phyloP scores from a whole-genome alignment of 306 rosid genomes.

The Rubus idaeus region DNA sequence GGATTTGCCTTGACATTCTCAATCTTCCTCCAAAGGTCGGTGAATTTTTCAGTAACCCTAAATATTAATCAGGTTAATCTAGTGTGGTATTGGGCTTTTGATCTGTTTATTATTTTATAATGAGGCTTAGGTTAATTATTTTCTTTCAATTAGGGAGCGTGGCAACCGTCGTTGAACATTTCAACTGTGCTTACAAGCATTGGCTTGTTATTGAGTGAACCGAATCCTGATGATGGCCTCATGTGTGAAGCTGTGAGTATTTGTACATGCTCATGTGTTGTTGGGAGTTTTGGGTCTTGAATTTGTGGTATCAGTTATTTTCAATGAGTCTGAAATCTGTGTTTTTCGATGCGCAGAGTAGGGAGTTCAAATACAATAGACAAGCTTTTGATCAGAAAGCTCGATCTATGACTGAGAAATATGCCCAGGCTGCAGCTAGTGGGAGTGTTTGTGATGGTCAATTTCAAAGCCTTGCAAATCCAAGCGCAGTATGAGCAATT shows the following conservation, averaged over 20 bases:
- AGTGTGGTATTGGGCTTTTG: neutral
- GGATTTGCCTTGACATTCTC: slow-evolving; percentile 48
- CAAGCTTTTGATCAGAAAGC: slow-evolving; percentile 45
- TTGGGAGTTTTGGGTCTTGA: neutral
- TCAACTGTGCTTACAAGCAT: slow-evolving; percentile 43
- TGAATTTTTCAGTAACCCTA: neutral
- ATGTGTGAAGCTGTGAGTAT: slow-evolving; percentile 45
- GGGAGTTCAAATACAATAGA: slow-evolving; percentile 42
- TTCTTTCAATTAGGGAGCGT: slow-evolving; percentile 33
- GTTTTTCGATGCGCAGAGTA: slow-evolving; percentile 29
- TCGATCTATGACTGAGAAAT: slow-evolving; percentile 39
- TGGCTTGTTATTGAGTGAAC: slow-evolving; percentile 43
- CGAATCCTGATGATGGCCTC: slow-evolving; percentile 48
- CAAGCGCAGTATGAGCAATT: slow-evolving; percentile 18
- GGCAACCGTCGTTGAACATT: slow-evolving; percentile 50
- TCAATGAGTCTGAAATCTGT: neutral
- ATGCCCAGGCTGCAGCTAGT: slow-evolving; percentile 29
- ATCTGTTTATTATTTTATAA: neutral
- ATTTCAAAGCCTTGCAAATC: neutral
- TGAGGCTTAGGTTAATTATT: neutral
- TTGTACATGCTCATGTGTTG: neutral
- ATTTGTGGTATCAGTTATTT: neutral
- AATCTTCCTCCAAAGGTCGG: slow-evolving; percentile 46
- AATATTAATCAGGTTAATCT: neutral
- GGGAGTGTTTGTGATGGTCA: slow-evolving; percentile 20